Evolutionary conservation across 2,329 filamentous ascomycete species (phyloP).

Genomic region (Penicillium thymicola): DNA sequence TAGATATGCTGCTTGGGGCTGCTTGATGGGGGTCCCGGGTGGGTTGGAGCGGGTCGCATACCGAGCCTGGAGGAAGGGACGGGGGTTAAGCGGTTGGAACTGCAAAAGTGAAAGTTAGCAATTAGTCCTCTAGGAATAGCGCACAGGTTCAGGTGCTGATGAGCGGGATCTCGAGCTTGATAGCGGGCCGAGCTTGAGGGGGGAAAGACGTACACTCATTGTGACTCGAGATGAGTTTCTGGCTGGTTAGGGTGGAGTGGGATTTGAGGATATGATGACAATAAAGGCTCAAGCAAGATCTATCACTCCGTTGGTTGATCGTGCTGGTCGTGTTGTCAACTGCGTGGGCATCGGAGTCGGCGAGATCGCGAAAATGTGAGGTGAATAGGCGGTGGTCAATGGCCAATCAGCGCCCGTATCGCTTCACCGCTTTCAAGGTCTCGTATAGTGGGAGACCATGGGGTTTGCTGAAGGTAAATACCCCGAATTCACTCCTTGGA

Average conservation of each 20-base stretch:
- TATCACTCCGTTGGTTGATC: slow-evolving; percentile 7
- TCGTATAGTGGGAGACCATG: background rate
- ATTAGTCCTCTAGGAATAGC: background rate
- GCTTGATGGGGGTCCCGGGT: background rate
- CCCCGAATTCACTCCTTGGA: background rate
- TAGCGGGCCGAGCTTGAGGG: background rate
- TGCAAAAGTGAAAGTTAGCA: slow-evolving; percentile 29
- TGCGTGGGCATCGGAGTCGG: slow-evolving; percentile 15
- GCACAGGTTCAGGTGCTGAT: background rate
- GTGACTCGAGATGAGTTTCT: slow-evolving; percentile 7
- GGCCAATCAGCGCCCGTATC: background rate
- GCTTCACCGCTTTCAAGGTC: slow-evolving; percentile 26
- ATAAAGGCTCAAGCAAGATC: background rate
- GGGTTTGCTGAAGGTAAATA: background rate
- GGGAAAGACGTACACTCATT: slow-evolving; percentile 33
- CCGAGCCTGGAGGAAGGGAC: slow-evolving; percentile 92
- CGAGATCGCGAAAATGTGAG: slow-evolving; percentile 36
- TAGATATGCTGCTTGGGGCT: background rate
- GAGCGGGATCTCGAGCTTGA: slow-evolving; percentile 9
- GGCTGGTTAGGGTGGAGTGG: background rate
- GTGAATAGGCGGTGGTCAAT: slow-evolving; percentile 16
- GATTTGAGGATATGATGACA: background rate
- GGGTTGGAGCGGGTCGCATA: slow-evolving; percentile 48
- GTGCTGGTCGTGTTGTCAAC: slow-evolving; percentile 14
- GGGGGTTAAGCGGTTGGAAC: slow-evolving; percentile 94